Conservation (phyloP, 1,284 basidiomycete species). For the Amylostereum areolatum region DNA sequence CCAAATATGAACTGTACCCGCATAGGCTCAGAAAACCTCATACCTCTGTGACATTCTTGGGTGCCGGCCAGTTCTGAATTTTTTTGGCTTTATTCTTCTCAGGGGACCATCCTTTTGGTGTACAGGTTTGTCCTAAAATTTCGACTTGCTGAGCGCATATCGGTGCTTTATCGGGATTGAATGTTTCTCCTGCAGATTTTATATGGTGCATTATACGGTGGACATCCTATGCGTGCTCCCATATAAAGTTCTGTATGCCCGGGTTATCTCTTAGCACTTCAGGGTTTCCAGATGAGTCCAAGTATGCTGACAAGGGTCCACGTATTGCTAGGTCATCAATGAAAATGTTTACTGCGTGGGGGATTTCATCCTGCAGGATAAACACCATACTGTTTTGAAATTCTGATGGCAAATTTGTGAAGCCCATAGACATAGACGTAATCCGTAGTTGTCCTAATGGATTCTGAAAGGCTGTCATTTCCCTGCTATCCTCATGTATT, state of each 20-base stretch:
- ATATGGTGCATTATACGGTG: conserved; percentile 21
- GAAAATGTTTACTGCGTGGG: conserved; percentile 19
- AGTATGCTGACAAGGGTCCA: conserved; percentile 9
- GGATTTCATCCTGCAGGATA: conserved; percentile 14
- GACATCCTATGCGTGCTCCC: conserved; percentile 26
- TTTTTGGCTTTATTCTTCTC: conserved; percentile 19
- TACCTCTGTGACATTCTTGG: conserved; percentile 18
- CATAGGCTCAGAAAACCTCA: conserved; percentile 22
- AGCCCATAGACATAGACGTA: conserved; percentile 10
- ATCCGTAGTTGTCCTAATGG: conserved; percentile 9
- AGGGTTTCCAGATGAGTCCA: conserved; percentile 16
- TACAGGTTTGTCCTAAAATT: conserved; percentile 18
- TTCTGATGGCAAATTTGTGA: conserved; percentile 6
- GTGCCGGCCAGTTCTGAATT: conserved; percentile 22
- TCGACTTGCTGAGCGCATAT: conserved; percentile 10
- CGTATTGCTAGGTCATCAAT: conserved; percentile 12
- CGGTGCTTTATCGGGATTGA: conserved; percentile 15
- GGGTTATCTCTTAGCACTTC: conserved; percentile 24
- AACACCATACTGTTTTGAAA: conserved; percentile 2
- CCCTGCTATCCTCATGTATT: conserved; percentile 14
- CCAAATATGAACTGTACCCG: conserved; percentile 24
- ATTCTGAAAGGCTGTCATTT: conserved; percentile 23
- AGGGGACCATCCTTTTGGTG: conserved; percentile 18
- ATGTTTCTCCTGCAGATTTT: conserved; percentile 13
- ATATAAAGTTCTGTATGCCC: conserved; percentile 27